These are phyloP conservation scores for Penicillium robsamsonii DNA, from an alignment of 495 filamentous ascomycete genomes.

Conservation along the genomic window DNA sequence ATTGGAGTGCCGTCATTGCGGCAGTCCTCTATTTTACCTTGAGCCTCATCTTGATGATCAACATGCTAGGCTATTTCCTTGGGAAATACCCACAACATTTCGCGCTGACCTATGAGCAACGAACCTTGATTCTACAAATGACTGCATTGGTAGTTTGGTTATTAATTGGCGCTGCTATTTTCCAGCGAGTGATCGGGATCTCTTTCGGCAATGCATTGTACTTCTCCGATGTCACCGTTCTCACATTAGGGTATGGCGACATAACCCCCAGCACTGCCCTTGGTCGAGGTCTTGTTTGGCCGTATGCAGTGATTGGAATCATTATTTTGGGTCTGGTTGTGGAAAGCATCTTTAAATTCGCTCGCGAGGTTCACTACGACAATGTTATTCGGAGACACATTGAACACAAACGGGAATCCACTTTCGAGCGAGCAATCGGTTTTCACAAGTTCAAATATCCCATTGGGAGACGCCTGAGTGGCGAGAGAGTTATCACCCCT, in stretches of 20 bases:
- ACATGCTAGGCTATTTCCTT: conserved; percentile 75
- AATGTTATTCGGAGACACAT: conserved; percentile 67
- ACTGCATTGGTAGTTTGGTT: conserved; percentile 63
- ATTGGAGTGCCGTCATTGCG: conserved; percentile 74
- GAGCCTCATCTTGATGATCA: conserved; percentile 64
- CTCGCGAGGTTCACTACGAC: conserved; percentile 58
- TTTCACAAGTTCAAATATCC: conserved; percentile 18
- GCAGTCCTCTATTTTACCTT: conserved; percentile 63
- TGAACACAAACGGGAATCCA: conserved; percentile 54
- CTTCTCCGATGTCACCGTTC: conserved; percentile 63
- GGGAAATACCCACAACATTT: conserved; percentile 79
- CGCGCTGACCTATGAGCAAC: conserved; percentile 67
- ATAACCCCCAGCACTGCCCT: conserved; percentile 45
- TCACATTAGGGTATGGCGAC: conserved; percentile 67
- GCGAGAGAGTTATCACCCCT: background rate
- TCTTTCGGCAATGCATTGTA: conserved; percentile 58
- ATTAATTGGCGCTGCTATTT: conserved; percentile 57
- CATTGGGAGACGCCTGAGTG: background rate
- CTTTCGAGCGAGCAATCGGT: conserved; percentile 54
- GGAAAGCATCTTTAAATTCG: conserved; percentile 73
- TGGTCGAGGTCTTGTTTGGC: conserved; percentile 69
- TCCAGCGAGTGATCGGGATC: conserved; percentile 47
- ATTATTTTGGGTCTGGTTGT: conserved; percentile 86
- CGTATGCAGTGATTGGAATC: conserved; percentile 81
- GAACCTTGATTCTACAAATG: conserved; percentile 64